These are phyloP conservation scores for Sarocladium oryzae DNA, from an alignment of 2,329 filamentous ascomycete species.

Conservation along the genomic window DNA sequence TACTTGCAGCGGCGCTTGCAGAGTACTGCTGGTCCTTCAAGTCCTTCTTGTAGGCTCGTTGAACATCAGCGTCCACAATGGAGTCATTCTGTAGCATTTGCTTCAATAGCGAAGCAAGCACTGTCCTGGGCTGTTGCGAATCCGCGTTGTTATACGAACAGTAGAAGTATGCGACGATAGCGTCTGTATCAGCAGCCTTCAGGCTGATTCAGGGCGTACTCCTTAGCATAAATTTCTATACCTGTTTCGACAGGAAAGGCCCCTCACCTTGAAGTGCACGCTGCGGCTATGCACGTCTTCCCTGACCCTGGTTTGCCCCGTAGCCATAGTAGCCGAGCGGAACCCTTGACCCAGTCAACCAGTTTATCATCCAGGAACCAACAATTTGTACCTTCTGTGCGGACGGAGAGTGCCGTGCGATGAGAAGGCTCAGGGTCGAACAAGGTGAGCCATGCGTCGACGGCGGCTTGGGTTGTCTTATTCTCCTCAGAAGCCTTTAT, in stretches of 20 bases:
- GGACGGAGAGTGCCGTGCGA: conserved; percentile 4
- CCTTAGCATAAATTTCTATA: no score
- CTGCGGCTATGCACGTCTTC: conserved; percentile 10
- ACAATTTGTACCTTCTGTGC: conserved; percentile 6
- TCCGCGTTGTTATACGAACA: conserved; percentile 9
- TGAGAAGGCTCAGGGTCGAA: conserved; percentile 2
- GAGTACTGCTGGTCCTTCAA: background rate
- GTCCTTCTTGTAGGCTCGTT: background rate
- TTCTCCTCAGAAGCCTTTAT: conserved; percentile 1
- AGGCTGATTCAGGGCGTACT: background rate
- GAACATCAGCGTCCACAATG: background rate
- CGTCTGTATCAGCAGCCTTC: background rate
- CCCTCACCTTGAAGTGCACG: conserved; percentile 8
- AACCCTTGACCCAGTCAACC: background rate
- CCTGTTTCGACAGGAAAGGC: no score
- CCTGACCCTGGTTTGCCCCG: conserved; percentile 10
- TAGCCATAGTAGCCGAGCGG: background rate
- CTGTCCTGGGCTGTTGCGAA: conserved; percentile 7
- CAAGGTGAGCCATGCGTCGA: conserved; percentile 1
- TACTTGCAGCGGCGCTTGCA: background rate
- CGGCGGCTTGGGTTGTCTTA: background rate
- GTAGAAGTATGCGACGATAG: conserved; percentile 9
- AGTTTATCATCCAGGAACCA: conserved; percentile 10
- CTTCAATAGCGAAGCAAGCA: conserved; percentile 8
- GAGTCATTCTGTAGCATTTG: background rate